Percentiles rank a stretch among this genome's conserved stretches.
phyloP scores from a whole-genome alignment of 805 yeast genomes.

The Priceomyces medius region DNA sequence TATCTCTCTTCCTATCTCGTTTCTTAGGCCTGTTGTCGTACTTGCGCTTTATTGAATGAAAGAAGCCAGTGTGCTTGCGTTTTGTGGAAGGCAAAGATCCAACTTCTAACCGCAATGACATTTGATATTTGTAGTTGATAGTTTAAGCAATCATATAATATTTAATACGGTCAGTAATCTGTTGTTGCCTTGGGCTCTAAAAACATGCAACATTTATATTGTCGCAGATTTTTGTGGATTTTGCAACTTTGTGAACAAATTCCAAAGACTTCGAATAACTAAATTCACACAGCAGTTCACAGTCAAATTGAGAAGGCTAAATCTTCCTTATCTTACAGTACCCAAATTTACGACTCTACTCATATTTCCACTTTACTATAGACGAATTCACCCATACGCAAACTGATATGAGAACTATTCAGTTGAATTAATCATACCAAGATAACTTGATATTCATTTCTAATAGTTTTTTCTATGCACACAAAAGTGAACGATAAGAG shows the following conservation, averaged over 20 bases:
- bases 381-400: too few species aligned
- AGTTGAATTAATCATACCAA: too few species aligned
- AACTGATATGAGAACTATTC: too few species aligned
- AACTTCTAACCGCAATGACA: not conserved
- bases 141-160: not conserved
- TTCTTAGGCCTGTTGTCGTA: not conserved
- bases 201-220: not conserved
- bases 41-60: not conserved
- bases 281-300: not conserved
- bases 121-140: not conserved
- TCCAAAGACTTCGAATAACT: not conserved
- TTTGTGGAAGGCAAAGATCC: not conserved
- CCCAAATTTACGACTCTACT: too few species aligned
- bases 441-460: too few species aligned
- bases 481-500: too few species aligned
- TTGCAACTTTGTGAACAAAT: slow-evolving; percentile 4
- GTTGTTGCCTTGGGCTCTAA: not conserved
- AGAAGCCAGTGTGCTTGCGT: not conserved
- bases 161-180: not conserved
- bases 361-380: too few species aligned
- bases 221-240: slow-evolving; percentile 4
- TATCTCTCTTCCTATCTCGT: slow-evolving; percentile 5
- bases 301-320: too few species aligned
- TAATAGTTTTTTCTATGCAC: too few species aligned
- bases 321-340: too few species aligned